Conservation (phyloP, 805 yeast genomes). For the Nakazawaea ishiwadae region DNA sequence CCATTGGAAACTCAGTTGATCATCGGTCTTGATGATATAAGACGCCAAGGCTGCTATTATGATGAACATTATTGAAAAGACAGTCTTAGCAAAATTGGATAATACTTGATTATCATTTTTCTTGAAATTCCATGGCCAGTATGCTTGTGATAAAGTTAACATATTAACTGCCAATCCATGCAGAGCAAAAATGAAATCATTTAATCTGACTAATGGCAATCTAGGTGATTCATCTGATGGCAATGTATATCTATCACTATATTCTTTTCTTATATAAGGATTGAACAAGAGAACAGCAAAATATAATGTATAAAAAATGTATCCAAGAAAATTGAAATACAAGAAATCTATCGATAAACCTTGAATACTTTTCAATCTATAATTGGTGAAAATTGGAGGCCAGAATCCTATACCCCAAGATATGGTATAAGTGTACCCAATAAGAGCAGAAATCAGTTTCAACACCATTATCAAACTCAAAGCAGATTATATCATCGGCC, state of each 20-base stretch:
- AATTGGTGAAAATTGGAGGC: constrained; percentile 28
- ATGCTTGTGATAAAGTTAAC: constrained; percentile 26
- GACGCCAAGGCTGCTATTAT: constrained; percentile 14
- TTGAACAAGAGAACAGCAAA: constrained; percentile 20
- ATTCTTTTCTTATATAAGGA: constrained; percentile 23
- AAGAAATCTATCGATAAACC: constrained; percentile 31
- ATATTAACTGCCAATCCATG: constrained; percentile 25
- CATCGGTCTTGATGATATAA: constrained; percentile 16
- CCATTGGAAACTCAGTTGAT: constrained; percentile 22
- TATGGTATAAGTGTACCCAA: constrained; percentile 27
- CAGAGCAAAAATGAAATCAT: constrained; percentile 27
- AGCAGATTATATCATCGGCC: neutral
- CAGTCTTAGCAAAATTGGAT: constrained; percentile 18
- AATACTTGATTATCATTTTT: constrained; percentile 26
- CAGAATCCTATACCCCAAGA: constrained; percentile 28
- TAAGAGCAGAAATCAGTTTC: constrained; percentile 15
- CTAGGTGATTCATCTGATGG: constrained; percentile 12
- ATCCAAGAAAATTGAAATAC: constrained; percentile 29
- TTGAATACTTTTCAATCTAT: constrained; percentile 25
- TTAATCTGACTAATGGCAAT: constrained; percentile 25
- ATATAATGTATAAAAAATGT: constrained; percentile 25
- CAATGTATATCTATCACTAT: constrained; percentile 19
- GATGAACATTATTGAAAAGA: constrained; percentile 14
- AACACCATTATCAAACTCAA: constrained; percentile 1
- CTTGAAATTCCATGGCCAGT: constrained; percentile 26